Percentiles rank a stretch among this genome's conserved stretches.
Conservation (phyloP, 2,329 filamentous ascomycete genomes). For the Cyclaneusma minus region DNA sequence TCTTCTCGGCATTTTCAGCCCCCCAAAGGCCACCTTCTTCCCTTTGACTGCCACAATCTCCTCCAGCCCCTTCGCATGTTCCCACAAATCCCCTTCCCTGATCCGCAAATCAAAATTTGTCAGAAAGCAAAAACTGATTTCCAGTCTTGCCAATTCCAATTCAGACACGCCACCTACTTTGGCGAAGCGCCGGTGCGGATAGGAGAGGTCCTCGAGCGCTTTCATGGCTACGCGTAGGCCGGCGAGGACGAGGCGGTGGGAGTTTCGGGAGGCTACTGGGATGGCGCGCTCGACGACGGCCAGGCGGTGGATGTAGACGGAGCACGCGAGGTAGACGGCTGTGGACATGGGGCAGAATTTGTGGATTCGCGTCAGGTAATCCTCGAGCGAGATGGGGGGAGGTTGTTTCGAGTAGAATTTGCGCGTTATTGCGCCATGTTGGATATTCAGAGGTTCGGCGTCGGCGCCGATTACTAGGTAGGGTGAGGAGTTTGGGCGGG, state of each 20-base stretch:
- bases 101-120: constrained; percentile 70
- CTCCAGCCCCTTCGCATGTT: constrained; percentile 28
- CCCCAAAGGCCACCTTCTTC: constrained; percentile 13
- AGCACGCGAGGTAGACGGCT: constrained; percentile 81
- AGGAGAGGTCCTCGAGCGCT: constrained; percentile 81
- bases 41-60: constrained; percentile 19
- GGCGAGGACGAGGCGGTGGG: constrained; percentile 73
- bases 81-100: constrained; percentile 35
- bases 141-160: constrained; percentile 64
- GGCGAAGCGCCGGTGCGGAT: constrained; percentile 69
- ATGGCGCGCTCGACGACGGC: constrained; percentile 65
- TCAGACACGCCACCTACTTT: constrained; percentile 80
- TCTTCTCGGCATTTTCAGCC: constrained; percentile 13
- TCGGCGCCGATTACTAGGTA: constrained; percentile 51
- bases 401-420: constrained; percentile 87
- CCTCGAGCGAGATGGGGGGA: constrained; percentile 66
- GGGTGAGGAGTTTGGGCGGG: constrained; percentile 20
- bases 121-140: constrained; percentile 80
- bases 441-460: constrained; percentile 57
- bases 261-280: constrained; percentile 67
- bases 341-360: constrained; percentile 87
- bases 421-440: constrained; percentile 73
- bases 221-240: constrained; percentile 84
- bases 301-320: constrained; percentile 72
- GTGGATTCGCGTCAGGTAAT: constrained; percentile 78